Base-by-base conservation (phyloP, 148 eudicot genomes). In the Nyssa sinensis region DNA sequence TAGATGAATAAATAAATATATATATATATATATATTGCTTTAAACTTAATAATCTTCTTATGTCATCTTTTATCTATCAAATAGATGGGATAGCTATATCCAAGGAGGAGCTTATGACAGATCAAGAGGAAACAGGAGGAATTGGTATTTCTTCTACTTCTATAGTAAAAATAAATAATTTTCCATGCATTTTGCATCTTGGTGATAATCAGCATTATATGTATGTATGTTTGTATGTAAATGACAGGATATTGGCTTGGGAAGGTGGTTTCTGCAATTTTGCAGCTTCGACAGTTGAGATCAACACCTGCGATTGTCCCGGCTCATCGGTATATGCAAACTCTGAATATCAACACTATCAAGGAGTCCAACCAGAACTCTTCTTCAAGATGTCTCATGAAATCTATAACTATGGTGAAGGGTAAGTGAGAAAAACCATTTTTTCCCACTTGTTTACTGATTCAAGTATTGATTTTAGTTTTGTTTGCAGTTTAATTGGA, bases 351-450 rank as follows among this genome's bases (percentile, higher is more conserved):
- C 93, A 83, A 41, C 92, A 78, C 16, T 85, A 87, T 77, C 98
- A 90, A 64, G 90, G 96, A 17, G 89, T 95, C 13, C 98, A 95
- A 73, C 98, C 98, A 59, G 97, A 95, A 69, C 89, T 95, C 55
- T 95, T 95, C 90, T 95, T 95, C 89, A 95, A 95, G 83, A 95
- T 95, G 98, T 95, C 98, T 32, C 98, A 95, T 90, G 98, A 95
- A 89, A 95, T 95, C 73, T 95, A 95, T 84, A 95, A 90, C 66
- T 95, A 88, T 66, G 98, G 98, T 39, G 98, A 95, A 92, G 98
- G 98, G 98, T 95, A 90, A 53, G 28, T 61, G 21, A 19, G n/a
- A 60, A 62, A 55, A 21, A 55, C 24, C 7, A 17, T 55, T 2
- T 55, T 55, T 49, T 13, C 21, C 3, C 14, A 13, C 19, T 49